Evolutionary conservation across 2,329 filamentous ascomycete genomes (phyloP).

Genomic region (Berkeleyomyces basicola): DNA sequence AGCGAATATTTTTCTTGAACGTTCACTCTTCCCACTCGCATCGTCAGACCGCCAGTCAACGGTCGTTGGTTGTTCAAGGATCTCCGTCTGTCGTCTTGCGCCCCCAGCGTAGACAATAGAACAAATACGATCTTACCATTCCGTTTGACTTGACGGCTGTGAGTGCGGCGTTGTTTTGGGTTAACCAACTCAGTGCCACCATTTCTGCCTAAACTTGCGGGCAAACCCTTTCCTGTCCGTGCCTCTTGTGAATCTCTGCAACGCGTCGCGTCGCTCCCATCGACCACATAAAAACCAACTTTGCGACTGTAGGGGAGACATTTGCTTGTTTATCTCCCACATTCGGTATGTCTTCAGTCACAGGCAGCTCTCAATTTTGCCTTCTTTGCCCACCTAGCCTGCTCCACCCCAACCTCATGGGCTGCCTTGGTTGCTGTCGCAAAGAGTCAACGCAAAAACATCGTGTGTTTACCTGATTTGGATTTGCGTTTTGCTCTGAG

Average conservation of each 20-base stretch:
- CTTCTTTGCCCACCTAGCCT: not conserved
- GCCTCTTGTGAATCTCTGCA: slow-evolving; percentile 15
- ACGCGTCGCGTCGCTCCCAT: slow-evolving; percentile 18
- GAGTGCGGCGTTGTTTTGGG: slow-evolving; percentile 11
- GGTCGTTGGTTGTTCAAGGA: slow-evolving; percentile 13
- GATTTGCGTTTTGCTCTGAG: not conserved
- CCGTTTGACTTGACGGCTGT: slow-evolving; percentile 14
- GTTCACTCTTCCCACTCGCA: slow-evolving; percentile 14
- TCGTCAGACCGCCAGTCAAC: slow-evolving; percentile 14
- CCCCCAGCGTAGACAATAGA: slow-evolving; percentile 13
- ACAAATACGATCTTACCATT: slow-evolving; percentile 13
- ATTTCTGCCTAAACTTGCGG: not conserved
- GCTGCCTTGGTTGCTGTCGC: no score
- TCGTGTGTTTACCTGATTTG: not conserved
- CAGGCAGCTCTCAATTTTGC: slow-evolving; percentile 13
- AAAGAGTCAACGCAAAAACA: no score
- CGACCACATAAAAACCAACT: not conserved
- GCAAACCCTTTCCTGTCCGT: not conserved
- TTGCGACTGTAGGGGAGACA: slow-evolving; percentile 60
- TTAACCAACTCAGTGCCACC: not conserved
- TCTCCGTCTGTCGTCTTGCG: slow-evolving; percentile 14
- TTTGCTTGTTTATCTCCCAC: slow-evolving; percentile 95
- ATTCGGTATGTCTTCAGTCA: slow-evolving; percentile 36
- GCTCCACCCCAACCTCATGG: no score
- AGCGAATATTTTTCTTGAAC: slow-evolving; percentile 11